Percentiles rank a stretch among this genome's conserved stretches.
These are phyloP conservation scores for Chiua sp. DNA, from an alignment of 1,284 basidiomycete genomes.

Conservation along the genomic window DNA sequence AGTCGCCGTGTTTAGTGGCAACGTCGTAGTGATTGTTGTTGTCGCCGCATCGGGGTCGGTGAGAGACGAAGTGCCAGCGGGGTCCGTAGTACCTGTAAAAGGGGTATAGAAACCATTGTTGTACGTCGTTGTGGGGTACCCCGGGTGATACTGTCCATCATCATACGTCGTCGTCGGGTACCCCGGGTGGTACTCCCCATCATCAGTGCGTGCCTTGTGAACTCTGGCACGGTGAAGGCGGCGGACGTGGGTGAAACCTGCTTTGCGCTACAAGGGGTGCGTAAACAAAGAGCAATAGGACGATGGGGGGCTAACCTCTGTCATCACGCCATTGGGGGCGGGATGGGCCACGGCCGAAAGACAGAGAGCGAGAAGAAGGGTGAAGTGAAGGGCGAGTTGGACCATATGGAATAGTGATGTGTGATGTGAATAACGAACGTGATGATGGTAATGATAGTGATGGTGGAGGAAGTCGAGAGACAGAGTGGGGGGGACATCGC, in stretches of 20 bases:
- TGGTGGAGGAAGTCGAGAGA: constrained; percentile 6
- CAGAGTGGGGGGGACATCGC: constrained; percentile 2
- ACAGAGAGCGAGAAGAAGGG: constrained; percentile 34
- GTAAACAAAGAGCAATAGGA: constrained; percentile 11
- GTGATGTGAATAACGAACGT: constrained; percentile 35
- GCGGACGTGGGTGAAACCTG: constrained; percentile 10
- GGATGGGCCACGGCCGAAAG: constrained; percentile 32
- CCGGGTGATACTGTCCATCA: constrained; percentile 23
- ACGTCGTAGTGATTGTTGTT: background rate
- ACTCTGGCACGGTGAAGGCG: constrained; percentile 17
- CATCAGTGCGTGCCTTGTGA: constrained; percentile 20
- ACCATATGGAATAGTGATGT: constrained; percentile 37
- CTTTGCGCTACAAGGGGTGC: constrained; percentile 9
- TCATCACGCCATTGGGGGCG: constrained; percentile 3
- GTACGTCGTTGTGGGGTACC: constrained; percentile 19
- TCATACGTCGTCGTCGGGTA: constrained; percentile 18
- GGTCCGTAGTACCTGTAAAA: too few species aligned
- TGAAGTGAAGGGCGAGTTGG: constrained; percentile 34
- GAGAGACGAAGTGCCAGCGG: too few species aligned
- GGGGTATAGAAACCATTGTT: constrained; percentile 19
- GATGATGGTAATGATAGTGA: constrained; percentile 21
- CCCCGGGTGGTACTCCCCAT: constrained; percentile 27
- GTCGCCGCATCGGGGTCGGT: background rate
- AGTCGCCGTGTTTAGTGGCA: background rate
- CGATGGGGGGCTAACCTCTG: constrained; percentile 17